Evolutionary conservation across 768 basidiomycete genomes (phyloP).

Genomic region (Crucibulum laeve): DNA sequence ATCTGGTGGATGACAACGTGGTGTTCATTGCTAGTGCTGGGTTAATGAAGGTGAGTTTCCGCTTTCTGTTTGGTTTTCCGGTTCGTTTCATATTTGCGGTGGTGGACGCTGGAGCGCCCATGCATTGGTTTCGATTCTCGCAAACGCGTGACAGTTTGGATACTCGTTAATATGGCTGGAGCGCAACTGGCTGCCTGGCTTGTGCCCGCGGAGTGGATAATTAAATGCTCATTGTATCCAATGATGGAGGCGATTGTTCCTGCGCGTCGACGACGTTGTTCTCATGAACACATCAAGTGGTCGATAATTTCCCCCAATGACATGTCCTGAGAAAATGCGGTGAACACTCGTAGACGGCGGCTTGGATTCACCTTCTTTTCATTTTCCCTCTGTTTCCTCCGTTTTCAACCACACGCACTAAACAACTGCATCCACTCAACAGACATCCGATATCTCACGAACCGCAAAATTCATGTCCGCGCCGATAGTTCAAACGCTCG

Average conservation of each 20-base stretch:
- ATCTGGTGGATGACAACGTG: constrained; percentile 61
- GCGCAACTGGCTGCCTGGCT: no score
- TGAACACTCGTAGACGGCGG: not conserved
- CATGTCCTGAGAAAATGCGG: no score
- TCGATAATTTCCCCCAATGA: no score
- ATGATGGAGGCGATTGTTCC: no score
- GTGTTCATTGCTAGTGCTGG: constrained; percentile 69
- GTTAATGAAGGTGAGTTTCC: constrained; percentile 50
- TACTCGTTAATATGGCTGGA: no score
- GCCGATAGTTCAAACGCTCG: constrained; percentile 63
- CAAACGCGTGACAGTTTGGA: no score
- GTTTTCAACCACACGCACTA: not conserved
- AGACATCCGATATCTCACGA: constrained; percentile 68
- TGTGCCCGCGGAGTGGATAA: no score
- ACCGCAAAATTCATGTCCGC: constrained; percentile 78
- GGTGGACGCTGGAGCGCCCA: no score
- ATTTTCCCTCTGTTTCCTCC: constrained; percentile 3
- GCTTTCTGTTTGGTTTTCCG: not conserved
- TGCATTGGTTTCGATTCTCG: no score
- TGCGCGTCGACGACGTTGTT: no score
- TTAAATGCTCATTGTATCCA: no score
- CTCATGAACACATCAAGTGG: no score
- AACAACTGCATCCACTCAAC: not conserved
- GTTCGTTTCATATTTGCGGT: constrained; percentile 1
- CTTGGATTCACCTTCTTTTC: not conserved